A percentile compares a stretch with the other conserved stretches of the same genome.
These are phyloP conservation scores for Podospora fimiseda DNA, from an alignment of 495 filamentous ascomycete species.

Conservation along the genomic window DNA sequence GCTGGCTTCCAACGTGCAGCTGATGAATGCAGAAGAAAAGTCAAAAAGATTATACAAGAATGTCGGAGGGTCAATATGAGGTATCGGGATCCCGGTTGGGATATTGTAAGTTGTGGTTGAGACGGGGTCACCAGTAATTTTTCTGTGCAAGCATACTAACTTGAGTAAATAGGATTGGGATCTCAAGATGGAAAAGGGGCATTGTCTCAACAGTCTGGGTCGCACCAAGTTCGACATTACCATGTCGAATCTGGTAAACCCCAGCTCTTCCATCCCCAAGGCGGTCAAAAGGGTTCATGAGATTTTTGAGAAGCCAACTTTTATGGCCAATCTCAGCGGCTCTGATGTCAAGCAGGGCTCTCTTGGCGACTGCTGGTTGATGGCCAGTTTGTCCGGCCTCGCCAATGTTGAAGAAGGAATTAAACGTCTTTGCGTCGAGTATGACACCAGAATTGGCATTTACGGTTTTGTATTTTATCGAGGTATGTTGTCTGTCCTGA, in stretches of 20 bases:
- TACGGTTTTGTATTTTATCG: constrained; percentile 95
- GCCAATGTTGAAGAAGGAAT: constrained; percentile 72
- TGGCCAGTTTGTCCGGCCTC: constrained; percentile 80
- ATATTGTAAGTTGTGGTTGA: constrained; percentile 64
- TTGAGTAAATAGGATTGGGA: constrained; percentile 42
- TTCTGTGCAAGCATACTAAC: constrained; percentile 1
- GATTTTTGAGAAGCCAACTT: constrained; percentile 82
- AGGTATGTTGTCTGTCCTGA: constrained; percentile 18
- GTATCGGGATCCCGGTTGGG: constrained; percentile 84
- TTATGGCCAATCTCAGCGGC: constrained; percentile 68
- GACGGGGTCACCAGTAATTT: no score
- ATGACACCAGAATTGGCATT: constrained; percentile 69
- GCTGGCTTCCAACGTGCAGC: constrained; percentile 71
- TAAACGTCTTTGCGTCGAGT: constrained; percentile 74
- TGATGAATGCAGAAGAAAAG: constrained; percentile 65
- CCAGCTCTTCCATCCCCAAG: constrained; percentile 44
- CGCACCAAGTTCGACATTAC: constrained; percentile 37
- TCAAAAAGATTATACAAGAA: constrained; percentile 81
- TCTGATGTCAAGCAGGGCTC: constrained; percentile 75
- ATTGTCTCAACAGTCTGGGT: constrained; percentile 42
- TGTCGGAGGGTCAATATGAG: constrained; percentile 82
- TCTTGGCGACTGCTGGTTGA: constrained; percentile 89
- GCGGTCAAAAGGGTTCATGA: constrained; percentile 72
- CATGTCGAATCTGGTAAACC: constrained; percentile 31
- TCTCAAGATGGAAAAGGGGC: constrained; percentile 42